Percentiles rank a stretch among this genome's conserved stretches.
phyloP scores from a whole-genome alignment of 805 yeast genomes.

The Kuraishia hungarica region DNA sequence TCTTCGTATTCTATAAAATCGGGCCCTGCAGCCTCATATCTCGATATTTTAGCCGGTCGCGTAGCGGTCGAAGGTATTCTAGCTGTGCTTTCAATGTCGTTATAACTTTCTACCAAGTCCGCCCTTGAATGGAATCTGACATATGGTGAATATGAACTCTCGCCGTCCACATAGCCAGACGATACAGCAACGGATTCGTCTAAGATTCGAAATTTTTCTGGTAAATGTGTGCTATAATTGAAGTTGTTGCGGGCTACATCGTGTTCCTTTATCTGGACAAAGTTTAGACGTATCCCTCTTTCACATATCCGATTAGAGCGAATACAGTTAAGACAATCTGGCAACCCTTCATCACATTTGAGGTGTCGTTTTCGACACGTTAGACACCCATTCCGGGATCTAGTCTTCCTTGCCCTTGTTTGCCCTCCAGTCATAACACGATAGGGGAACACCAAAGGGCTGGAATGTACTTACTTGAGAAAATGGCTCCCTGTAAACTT shows the following conservation, averaged over 20 bases:
- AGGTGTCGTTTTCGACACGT: slow-evolving; percentile 60
- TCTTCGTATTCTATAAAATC: background rate
- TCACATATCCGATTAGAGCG: slow-evolving; percentile 39
- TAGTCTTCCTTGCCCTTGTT: slow-evolving; percentile 4
- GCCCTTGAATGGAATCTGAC: slow-evolving; percentile 9
- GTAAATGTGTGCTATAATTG: background rate
- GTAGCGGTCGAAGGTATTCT: background rate
- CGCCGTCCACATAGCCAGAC: slow-evolving; percentile 27
- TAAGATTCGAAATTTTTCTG: slow-evolving; percentile 11
- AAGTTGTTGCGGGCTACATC: slow-evolving; percentile 1
- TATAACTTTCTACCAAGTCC: slow-evolving; percentile 4
- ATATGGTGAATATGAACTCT: slow-evolving; percentile 22
- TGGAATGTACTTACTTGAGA: too few species aligned
- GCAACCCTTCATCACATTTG: slow-evolving; percentile 59
- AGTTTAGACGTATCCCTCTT: slow-evolving; percentile 36
- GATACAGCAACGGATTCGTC: slow-evolving; percentile 37
- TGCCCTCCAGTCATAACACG: background rate
- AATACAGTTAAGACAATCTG: slow-evolving; percentile 49
- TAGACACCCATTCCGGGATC: slow-evolving; percentile 39
- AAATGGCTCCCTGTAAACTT: background rate
- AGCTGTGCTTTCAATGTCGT: background rate
- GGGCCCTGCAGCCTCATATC: background rate
- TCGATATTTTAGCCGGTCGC: background rate
- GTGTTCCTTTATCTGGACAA: slow-evolving; percentile 16
- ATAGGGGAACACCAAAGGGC: background rate